Evolutionary conservation across 2,329 filamentous ascomycete genomes (phyloP), one percentile per base, ranked within the genome.

Genomic region (Pestalotiopsis sp.): DNA sequence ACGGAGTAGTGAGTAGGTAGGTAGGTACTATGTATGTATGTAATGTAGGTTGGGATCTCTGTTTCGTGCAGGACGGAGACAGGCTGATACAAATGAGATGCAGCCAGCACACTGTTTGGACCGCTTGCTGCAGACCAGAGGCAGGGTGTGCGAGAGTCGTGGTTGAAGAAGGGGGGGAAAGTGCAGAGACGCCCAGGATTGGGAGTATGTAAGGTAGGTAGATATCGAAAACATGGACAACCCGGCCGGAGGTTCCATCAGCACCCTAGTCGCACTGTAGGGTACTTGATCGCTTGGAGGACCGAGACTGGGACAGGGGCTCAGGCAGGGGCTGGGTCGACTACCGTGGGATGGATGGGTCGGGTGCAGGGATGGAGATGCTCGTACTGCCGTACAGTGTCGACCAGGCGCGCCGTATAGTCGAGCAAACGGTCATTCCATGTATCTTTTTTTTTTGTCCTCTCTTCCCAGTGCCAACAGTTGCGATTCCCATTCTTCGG

Each of bases 11-110:
- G 11, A 11, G 45, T n/a, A 52, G 45, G 20, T n/a, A 23, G 17
- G 45, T n/a, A n/a, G n/a, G 45, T 49, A 49, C 1, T 23, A 23
- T 23, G 45, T 52, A 52, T 52, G 45, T 52, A 52, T 52, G 45
- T 52, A n/a, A 52, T 52, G 45, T 52, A n/a, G 45, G 45, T 52
- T 52, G 45, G 20, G 31, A 36, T 36, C 31, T 49, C 38, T 17
- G 36, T 27, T 36, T 62, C 59, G 45, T 62, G 59, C 39, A 39
- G 52, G 23, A 66, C 41, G 23, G 63, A 56, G 14, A 49, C 13
- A 23, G 39, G 49, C 38, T 64, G 62, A 52, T 63, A 63, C 57
- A 59, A 36, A 59, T 27, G 57, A 59, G 60, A 63, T 64, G 62
- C n/a, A 45, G 62, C 62, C 20, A 17, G 23, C 57, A 60, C 23